These are phyloP conservation scores for Arachnomyces sp. DNA, from an alignment of 2,329 filamentous ascomycete genomes.

Conservation along the genomic window DNA sequence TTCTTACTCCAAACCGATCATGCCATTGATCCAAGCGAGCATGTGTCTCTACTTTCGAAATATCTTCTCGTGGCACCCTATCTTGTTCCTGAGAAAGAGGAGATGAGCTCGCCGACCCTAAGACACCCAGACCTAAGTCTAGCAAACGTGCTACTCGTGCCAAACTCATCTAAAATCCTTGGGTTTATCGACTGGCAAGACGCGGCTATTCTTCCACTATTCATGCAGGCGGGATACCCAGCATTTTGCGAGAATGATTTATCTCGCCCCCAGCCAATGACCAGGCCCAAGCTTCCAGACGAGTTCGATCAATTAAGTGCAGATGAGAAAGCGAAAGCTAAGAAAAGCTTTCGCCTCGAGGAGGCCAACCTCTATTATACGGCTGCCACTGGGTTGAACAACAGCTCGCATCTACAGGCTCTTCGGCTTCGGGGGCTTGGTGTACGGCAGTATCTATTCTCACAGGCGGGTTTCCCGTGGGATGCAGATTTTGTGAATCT, in stretches of 20 bases:
- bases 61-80: slow-evolving; percentile 18
- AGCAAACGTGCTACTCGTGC: slow-evolving; percentile 19
- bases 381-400: slow-evolving; percentile 7
- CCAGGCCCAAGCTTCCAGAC: slow-evolving; percentile 4
- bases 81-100: slow-evolving; percentile 9
- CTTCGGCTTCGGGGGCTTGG: slow-evolving; percentile 2
- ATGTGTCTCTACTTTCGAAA: slow-evolving; percentile 17
- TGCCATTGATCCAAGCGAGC: slow-evolving; percentile 17
- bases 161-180: slow-evolving; percentile 17
- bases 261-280: slow-evolving; percentile 2
- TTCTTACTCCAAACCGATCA: slow-evolving; percentile 21
- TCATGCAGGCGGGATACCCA: slow-evolving; percentile 16
- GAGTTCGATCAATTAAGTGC: slow-evolving; percentile 3
- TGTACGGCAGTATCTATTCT: slow-evolving; percentile 9
- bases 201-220: slow-evolving; percentile 17
- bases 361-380: slow-evolving; percentile 10
- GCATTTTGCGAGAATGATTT: slow-evolving; percentile 9
- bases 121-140: slow-evolving; percentile 22
- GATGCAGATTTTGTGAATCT: slow-evolving; percentile 11
- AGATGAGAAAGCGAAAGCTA: slow-evolving; percentile 2
- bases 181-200: slow-evolving; percentile 25
- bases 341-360: slow-evolving; percentile 4
- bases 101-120: slow-evolving; percentile 15
- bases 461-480: slow-evolving; percentile 9
- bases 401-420: slow-evolving; percentile 2